These are phyloP conservation scores for Filosporella fistucella DNA, from an alignment of 495 filamentous ascomycete species.

Conservation along the genomic window DNA sequence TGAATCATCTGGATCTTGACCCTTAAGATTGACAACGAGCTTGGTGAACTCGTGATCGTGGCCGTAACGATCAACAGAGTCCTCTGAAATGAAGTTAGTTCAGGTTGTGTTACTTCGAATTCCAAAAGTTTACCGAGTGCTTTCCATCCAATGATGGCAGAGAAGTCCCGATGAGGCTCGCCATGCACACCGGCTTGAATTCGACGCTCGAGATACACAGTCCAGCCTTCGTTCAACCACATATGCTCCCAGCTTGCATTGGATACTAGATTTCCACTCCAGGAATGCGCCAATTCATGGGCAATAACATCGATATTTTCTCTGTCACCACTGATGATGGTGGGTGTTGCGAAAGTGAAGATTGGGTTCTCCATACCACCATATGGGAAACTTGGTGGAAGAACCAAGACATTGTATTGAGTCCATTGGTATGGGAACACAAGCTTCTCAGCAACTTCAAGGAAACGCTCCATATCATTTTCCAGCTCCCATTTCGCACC, in stretches of 20 bases:
- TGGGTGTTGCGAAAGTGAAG: constrained; percentile 90
- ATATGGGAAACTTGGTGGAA: constrained; percentile 89
- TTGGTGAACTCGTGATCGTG: constrained; percentile 89
- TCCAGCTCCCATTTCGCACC: constrained; percentile 88
- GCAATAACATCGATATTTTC: constrained; percentile 97
- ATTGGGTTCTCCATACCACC: constrained; percentile 91
- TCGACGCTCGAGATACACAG: constrained; percentile 84
- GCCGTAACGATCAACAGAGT: constrained; percentile 73
- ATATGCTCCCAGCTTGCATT: constrained; percentile 95
- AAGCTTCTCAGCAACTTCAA: constrained; percentile 82
- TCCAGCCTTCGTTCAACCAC: constrained; percentile 98
- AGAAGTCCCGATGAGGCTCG: constrained; percentile 83
- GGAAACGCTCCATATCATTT: constrained; percentile 82
- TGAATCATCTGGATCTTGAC: constrained; percentile 90
- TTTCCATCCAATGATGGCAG: constrained; percentile 82
- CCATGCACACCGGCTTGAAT: constrained; percentile 67
- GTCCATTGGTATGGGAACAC: constrained; percentile 90
- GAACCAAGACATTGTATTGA: constrained; percentile 86
- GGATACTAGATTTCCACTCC: constrained; percentile 91
- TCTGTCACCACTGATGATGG: constrained; percentile 85
- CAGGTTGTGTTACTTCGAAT: not conserved
- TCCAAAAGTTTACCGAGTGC: constrained; percentile 42
- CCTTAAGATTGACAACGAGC: constrained; percentile 78
- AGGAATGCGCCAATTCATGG: constrained; percentile 86
- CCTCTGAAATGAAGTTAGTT: constrained; percentile 38